Percentiles rank a stretch among this genome's conserved stretches.
Evolutionary conservation across 352 stramenopile species (phyloP).

Genomic region (Globisporangium middletonii): DNA sequence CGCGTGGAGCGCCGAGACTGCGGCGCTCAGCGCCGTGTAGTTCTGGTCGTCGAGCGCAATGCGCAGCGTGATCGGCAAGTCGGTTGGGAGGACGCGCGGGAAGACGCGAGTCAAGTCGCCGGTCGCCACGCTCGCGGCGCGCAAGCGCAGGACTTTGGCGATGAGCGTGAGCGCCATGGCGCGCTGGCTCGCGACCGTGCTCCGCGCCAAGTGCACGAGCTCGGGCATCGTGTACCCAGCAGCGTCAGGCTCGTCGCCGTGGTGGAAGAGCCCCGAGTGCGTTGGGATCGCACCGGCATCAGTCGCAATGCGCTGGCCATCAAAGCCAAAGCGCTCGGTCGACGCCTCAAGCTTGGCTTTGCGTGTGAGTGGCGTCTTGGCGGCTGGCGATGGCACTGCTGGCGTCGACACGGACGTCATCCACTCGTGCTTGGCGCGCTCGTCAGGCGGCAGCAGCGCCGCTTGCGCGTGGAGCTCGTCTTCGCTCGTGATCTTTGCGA

Average conservation of each 20-base stretch:
- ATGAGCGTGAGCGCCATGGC: conserved; percentile 58
- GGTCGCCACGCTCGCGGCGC: conserved; percentile 24
- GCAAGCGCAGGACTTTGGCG: conserved; percentile 51
- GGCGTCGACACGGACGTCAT: conserved; percentile 29
- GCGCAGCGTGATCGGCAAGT: conserved; percentile 44
- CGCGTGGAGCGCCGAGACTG: conserved; percentile 41
- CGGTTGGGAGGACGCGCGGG: conserved; percentile 32
- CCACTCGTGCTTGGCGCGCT: conserved; percentile 76
- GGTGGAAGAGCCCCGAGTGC: conserved; percentile 75
- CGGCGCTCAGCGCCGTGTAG: conserved; percentile 43
- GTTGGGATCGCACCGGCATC: conserved; percentile 15
- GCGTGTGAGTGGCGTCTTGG: conserved; percentile 3
- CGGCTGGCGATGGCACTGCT: background rate
- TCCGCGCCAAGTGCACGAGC: conserved; percentile 64
- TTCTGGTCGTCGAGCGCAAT: conserved; percentile 63
- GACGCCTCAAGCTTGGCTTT: conserved; percentile 21
- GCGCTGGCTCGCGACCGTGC: conserved; percentile 64
- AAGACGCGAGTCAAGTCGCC: conserved; percentile 1
- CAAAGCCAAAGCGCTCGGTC: conserved; percentile 66
- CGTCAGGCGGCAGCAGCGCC: conserved; percentile 45
- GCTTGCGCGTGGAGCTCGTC: conserved; percentile 45
- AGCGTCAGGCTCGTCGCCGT: conserved; percentile 64
- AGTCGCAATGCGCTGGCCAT: conserved; percentile 26
- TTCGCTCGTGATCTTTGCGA: conserved; percentile 56
- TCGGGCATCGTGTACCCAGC: conserved; percentile 73